These are phyloP conservation scores for Polyporus arcularius DNA, from an alignment of 768 basidiomycete species.

Conservation along the genomic window DNA sequence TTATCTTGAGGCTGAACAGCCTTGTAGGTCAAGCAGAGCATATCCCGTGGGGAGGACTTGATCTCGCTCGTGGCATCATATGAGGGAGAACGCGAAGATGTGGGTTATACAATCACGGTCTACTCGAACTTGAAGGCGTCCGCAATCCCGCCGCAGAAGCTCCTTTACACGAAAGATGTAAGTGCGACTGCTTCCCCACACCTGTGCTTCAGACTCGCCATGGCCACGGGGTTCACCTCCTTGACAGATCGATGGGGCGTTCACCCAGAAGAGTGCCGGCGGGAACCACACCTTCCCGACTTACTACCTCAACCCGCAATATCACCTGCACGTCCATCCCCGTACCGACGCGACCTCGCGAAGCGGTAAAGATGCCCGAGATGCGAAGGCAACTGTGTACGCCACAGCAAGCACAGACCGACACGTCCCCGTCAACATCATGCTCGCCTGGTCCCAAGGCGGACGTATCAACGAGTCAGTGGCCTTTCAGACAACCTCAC, in stretches of 20 bases:
- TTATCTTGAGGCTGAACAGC: neutral
- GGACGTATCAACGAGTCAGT: slow-evolving; percentile 75
- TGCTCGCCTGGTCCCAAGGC: slow-evolving; percentile 74
- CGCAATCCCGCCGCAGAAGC: slow-evolving; percentile 11
- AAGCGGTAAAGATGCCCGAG: neutral
- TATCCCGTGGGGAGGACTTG: slow-evolving; percentile 28
- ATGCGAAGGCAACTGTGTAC: slow-evolving; percentile 41
- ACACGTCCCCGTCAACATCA: slow-evolving; percentile 73
- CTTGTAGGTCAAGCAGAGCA: neutral
- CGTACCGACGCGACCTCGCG: slow-evolving; percentile 1
- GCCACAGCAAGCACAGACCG: slow-evolving; percentile 57
- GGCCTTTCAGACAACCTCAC: neutral
- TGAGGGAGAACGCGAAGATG: slow-evolving; percentile 60
- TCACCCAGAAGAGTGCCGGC: slow-evolving; percentile 75
- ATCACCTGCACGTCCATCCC: slow-evolving; percentile 61
- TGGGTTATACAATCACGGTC: slow-evolving; percentile 69
- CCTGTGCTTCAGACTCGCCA: neutral
- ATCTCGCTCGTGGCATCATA: slow-evolving; percentile 66
- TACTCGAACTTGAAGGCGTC: slow-evolving; percentile 44
- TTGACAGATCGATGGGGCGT: slow-evolving; percentile 56
- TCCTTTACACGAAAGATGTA: slow-evolving; percentile 31
- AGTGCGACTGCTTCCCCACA: neutral
- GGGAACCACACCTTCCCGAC: slow-evolving; percentile 81
- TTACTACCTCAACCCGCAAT: slow-evolving; percentile 92
- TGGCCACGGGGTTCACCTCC: neutral